phyloP scores from a whole-genome alignment of 352 stramenopile genomes.

The Pythium aristosporum region DNA sequence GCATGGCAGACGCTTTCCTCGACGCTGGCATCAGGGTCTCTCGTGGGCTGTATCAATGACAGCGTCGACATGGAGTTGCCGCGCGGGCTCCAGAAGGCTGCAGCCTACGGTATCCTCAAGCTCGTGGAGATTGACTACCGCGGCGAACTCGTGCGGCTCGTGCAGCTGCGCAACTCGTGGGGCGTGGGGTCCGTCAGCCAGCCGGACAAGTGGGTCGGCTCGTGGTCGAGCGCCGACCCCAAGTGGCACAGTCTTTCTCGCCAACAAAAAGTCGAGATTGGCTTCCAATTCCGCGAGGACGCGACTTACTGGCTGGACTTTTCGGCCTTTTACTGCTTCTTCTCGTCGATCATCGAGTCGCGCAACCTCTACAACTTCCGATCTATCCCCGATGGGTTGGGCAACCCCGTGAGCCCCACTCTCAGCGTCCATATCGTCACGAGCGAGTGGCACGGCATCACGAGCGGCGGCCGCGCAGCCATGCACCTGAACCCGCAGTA shows the following conservation, averaged over 20 bases:
- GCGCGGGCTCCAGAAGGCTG: conserved; percentile 60
- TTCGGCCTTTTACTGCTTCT: conserved; percentile 75
- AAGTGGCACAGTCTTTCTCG: conserved; percentile 76
- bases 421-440: conserved; percentile 72
- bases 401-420: conserved; percentile 55
- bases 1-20: conserved; percentile 52
- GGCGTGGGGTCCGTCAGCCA: conserved; percentile 58
- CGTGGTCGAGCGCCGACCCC: conserved; percentile 68
- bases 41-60: conserved; percentile 75
- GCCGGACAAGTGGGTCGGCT: conserved; percentile 63
- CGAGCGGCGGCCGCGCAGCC: conserved; percentile 67
- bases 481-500: conserved; percentile 88
- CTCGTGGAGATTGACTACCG: conserved; percentile 72
- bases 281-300: conserved; percentile 81
- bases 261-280: conserved; percentile 67
- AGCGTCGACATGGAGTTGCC: conserved; percentile 61
- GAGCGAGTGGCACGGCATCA: conserved; percentile 82
- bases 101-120: conserved; percentile 74
- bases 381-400: conserved; percentile 56
- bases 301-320: conserved; percentile 86
- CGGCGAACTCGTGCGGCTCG: conserved; percentile 48
- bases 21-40: conserved; percentile 55
- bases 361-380: conserved; percentile 85
- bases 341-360: conserved; percentile 73
- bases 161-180: conserved; percentile 85